Evolutionary conservation across 176 grass and related monocot species (phyloP), one percentile per base, ranked within the genome.

Genomic region (Chloris gayana): DNA sequence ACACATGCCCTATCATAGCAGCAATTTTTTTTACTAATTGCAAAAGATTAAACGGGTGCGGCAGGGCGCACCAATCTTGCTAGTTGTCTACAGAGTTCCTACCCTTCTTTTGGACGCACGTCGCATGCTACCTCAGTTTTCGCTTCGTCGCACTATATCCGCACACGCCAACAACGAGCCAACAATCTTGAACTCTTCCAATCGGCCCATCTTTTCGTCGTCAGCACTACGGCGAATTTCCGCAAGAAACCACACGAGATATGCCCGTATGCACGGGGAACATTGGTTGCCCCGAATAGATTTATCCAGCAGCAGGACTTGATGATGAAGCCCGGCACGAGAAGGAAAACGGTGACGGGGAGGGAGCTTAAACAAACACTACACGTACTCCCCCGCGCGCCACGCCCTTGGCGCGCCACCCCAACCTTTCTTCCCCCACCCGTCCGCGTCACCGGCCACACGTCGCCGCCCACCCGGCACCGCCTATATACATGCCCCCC

Each of bases 401-500:
- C 73, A 73, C 78, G 58, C 58, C 57, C 74, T 78, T 78, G 86
- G 80, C 73, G 34, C 73, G 79, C 57, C 80, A 60, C 67, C 78
- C 72, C 58, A 18, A 62, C 60, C 56, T 67, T 22, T 27, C 56
- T 59, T 25, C 56, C n/a, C 56, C n/a, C 11, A n/a, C 22, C 44
- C 32, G 13, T 54, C 67, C 73, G 58, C 80, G 67, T 83, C 80
- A 66, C 18, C 37, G 4, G 18, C 59, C 74, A 79, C 80, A 18
- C 53, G 37, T 45, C 80, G 18, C 25, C 53, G 32, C 41, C 17
- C 14, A 47, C 21, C 77, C 7, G 6, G 51, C 79, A 2, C 59
- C 61, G 69, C 69, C 69, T 84, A 84, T 88, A 88, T 50, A 79
- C 35, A 5, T 17, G 51, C 86, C 22, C 86, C 59, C n/a, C n/a